phyloP scores from a whole-genome alignment of 495 filamentous ascomycete species.

The Aspergillus kassunensis region DNA sequence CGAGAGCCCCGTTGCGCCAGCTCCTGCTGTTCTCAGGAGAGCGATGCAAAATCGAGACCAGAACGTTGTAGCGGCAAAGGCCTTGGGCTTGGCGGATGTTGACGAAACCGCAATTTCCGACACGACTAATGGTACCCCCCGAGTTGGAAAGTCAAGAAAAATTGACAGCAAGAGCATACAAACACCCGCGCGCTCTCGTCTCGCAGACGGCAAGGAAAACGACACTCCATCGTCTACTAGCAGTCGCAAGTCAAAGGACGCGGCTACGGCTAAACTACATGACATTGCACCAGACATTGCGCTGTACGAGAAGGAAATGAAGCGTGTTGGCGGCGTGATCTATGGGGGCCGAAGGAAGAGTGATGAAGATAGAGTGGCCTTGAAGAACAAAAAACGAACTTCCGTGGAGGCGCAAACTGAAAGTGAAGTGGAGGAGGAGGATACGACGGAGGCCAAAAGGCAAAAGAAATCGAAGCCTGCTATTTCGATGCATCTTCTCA shows the following conservation, averaged over 20 bases:
- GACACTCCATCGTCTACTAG: slow-evolving; percentile 73
- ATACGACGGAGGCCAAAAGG: slow-evolving; percentile 53
- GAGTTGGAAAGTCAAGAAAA: slow-evolving; percentile 28
- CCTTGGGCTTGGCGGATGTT: slow-evolving; percentile 14
- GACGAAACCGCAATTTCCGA: slow-evolving; percentile 13
- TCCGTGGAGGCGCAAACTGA: slow-evolving; percentile 41
- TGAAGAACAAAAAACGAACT: slow-evolving; percentile 35
- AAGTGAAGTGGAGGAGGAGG: slow-evolving; percentile 54
- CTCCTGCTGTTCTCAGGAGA: slow-evolving; percentile 20
- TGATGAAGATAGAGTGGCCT: slow-evolving; percentile 42
- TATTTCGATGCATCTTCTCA: slow-evolving; percentile 64
- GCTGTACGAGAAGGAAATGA: slow-evolving; percentile 90
- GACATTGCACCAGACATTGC: slow-evolving; percentile 76
- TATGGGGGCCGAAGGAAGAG: slow-evolving; percentile 63
- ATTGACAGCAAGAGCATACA: slow-evolving; percentile 27
- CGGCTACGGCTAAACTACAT: slow-evolving; percentile 71
- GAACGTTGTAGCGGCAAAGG: slow-evolving; percentile 22
- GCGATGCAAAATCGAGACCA: slow-evolving; percentile 36
- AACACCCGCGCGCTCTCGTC: slow-evolving; percentile 46
- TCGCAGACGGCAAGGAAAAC: slow-evolving; percentile 71
- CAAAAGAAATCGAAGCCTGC: slow-evolving; percentile 57
- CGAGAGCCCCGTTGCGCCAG: slow-evolving; percentile 17
- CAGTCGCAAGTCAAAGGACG: slow-evolving; percentile 82
- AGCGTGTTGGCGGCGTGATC: slow-evolving; percentile 76
- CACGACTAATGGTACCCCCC: slow-evolving; percentile 26